Conservation (phyloP, 306 rosid genomes). For the Phaseolus lunatus region DNA sequence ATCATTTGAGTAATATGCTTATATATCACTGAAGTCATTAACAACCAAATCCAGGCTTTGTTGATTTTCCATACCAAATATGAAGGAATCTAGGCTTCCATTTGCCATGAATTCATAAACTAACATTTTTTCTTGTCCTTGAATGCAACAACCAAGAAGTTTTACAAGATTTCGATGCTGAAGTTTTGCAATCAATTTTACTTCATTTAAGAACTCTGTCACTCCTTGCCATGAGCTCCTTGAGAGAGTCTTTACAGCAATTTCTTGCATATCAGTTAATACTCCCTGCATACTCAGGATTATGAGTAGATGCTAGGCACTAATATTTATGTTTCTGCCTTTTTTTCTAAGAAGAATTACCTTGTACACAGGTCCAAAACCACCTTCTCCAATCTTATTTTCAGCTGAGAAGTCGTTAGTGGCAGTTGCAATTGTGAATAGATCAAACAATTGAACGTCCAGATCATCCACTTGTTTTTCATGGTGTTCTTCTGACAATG, state of each 20-base stretch:
- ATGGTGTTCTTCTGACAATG: background rate
- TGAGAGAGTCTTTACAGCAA: conserved; percentile 55
- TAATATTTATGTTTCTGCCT: background rate
- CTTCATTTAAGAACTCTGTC: conserved; percentile 33
- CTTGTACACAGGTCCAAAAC: conserved; percentile 54
- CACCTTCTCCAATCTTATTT: conserved; percentile 37
- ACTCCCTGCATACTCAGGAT: conserved; percentile 32
- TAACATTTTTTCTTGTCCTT: background rate
- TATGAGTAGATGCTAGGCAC: background rate
- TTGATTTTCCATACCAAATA: background rate
- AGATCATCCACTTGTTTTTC: conserved; percentile 46
- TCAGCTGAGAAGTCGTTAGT: background rate
- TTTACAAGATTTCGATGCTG: conserved; percentile 38
- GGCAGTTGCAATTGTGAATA: background rate
- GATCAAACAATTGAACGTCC: conserved; percentile 39
- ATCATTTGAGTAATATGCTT: background rate
- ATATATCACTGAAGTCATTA: background rate
- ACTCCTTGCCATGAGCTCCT: conserved; percentile 37
- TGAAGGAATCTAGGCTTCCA: background rate
- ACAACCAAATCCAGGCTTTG: background rate
- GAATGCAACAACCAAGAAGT: conserved; percentile 30
- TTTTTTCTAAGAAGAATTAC: conserved; percentile 8
- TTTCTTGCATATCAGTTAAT: conserved; percentile 40
- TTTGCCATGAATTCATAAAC: background rate
- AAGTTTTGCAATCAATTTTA: conserved; percentile 25